Evolutionary conservation across 31 red algal genomes (phyloP).

Genomic region (Odonthalia washingtoniensis): DNA sequence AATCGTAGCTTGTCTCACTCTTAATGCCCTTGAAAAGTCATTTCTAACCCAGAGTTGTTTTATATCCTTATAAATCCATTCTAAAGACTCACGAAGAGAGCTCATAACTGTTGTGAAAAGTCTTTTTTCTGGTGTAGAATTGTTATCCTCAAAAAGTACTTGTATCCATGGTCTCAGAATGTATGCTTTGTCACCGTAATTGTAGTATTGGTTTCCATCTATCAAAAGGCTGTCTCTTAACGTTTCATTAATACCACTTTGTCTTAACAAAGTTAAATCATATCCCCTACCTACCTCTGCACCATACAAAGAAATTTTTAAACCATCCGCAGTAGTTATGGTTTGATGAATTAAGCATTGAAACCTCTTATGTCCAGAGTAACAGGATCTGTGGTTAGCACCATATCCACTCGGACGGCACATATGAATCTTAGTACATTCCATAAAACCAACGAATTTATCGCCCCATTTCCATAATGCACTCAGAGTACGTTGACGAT

Average conservation of each 20-base stretch:
- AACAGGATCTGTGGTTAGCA: conserved; percentile 6
- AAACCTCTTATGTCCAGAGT: conserved; percentile 34
- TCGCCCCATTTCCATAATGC: conserved; percentile 5
- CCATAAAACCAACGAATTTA: conserved; percentile 29
- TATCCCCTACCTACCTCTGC: conserved; percentile 34
- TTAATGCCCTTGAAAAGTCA: conserved; percentile 7
- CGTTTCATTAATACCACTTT: conserved; percentile 8
- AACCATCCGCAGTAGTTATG: conserved; percentile 27
- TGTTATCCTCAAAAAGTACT: not conserved
- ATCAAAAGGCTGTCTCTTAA: not conserved
- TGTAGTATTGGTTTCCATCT: conserved; percentile 18
- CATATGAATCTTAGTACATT: conserved; percentile 37
- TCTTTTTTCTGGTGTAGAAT: not conserved
- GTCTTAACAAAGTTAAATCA: conserved; percentile 38
- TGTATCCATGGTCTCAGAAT: conserved; percentile 32
- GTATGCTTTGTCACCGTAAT: conserved; percentile 42
- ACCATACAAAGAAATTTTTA: conserved; percentile 28
- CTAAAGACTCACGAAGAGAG: conserved; percentile 14
- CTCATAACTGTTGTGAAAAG: conserved; percentile 21
- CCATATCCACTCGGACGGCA: conserved; percentile 2
- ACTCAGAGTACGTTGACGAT: conserved; percentile 9
- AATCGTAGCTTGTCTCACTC: conserved; percentile 1
- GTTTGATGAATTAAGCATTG: conserved; percentile 33
- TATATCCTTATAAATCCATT: conserved; percentile 33
- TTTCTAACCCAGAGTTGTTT: conserved; percentile 13